These are phyloP conservation scores for Phytophthora fragariae DNA, from an alignment of 352 stramenopile species.

Conservation along the genomic window DNA sequence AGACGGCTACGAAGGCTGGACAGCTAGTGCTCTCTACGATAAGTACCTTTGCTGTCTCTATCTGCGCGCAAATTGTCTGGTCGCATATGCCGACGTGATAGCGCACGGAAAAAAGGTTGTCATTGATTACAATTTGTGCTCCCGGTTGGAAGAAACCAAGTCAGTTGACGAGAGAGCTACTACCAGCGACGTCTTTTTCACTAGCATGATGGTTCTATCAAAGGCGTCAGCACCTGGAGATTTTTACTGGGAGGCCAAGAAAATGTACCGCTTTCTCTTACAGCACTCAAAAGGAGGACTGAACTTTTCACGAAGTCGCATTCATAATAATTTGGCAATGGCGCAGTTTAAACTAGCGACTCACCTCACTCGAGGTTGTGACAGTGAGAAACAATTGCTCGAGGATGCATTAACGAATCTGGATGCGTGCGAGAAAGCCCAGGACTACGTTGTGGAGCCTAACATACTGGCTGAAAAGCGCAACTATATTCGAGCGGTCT, in stretches of 20 bases:
- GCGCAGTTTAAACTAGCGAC: slow-evolving; percentile 70
- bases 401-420: slow-evolving; percentile 54
- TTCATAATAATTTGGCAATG: slow-evolving; percentile 48
- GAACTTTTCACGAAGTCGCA: slow-evolving; percentile 28
- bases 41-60: slow-evolving; percentile 60
- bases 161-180: slow-evolving; percentile 22
- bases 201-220: slow-evolving; percentile 36
- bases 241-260: slow-evolving; percentile 70
- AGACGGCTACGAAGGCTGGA: slow-evolving; percentile 19
- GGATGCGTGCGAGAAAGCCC: slow-evolving; percentile 23
- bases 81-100: slow-evolving; percentile 60
- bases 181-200: slow-evolving; percentile 22
- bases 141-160: slow-evolving; percentile 54
- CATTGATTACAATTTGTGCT: slow-evolving; percentile 64
- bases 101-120: slow-evolving; percentile 45
- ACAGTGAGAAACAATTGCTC: slow-evolving; percentile 60
- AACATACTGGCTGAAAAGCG: slow-evolving; percentile 20
- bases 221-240: slow-evolving; percentile 51
- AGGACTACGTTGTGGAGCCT: slow-evolving; percentile 3
- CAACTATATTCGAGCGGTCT: slow-evolving; percentile 58
- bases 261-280: slow-evolving; percentile 57
- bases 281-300: slow-evolving; percentile 23
- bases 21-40: slow-evolving; percentile 33
- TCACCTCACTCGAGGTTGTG: slow-evolving; percentile 55
- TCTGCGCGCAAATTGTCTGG: slow-evolving; percentile 60